A percentile compares a stretch with the other conserved stretches of the same genome.
These are phyloP conservation scores for Fraxinus cuspidata DNA, from an alignment of 257 asterid species.

Conservation along the genomic window DNA sequence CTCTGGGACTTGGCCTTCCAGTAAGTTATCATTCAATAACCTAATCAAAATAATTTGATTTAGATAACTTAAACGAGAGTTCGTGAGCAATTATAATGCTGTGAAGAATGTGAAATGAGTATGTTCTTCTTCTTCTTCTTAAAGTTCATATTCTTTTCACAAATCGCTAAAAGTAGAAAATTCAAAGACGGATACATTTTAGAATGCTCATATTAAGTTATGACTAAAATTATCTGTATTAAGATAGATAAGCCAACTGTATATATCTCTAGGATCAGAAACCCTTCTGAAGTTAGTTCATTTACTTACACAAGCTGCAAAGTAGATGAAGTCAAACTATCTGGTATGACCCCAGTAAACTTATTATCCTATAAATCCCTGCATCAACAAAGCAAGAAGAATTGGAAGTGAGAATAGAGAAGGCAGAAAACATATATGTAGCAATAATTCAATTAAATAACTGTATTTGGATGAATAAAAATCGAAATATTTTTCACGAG, in stretches of 20 bases:
- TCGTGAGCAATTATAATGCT: background rate
- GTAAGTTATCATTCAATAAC: constrained; percentile 66
- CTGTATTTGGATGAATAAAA: background rate
- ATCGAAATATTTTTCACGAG: background rate
- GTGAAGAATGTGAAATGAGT: background rate
- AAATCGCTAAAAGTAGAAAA: background rate
- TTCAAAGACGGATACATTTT: background rate
- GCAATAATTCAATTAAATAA: background rate
- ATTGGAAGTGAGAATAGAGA: background rate
- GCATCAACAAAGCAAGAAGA: constrained; percentile 35
- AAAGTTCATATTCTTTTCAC: background rate
- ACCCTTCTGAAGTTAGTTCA: background rate
- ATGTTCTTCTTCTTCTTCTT: background rate
- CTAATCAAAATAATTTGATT: constrained; percentile 35
- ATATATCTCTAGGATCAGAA: background rate
- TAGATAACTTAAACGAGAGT: constrained; percentile 2
- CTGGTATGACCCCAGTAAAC: constrained; percentile 79
- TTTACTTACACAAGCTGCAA: constrained; percentile 85
- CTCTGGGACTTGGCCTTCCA: constrained; percentile 87
- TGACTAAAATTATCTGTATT: background rate
- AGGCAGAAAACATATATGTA: background rate
- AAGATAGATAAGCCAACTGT: background rate
- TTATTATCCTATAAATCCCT: constrained; percentile 89
- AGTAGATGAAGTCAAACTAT: constrained; percentile 65
- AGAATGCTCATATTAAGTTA: background rate